These are phyloP conservation scores for Pseudogymnoascus sp. DNA, from an alignment of 2,329 filamentous ascomycete genomes.

Conservation along the genomic window DNA sequence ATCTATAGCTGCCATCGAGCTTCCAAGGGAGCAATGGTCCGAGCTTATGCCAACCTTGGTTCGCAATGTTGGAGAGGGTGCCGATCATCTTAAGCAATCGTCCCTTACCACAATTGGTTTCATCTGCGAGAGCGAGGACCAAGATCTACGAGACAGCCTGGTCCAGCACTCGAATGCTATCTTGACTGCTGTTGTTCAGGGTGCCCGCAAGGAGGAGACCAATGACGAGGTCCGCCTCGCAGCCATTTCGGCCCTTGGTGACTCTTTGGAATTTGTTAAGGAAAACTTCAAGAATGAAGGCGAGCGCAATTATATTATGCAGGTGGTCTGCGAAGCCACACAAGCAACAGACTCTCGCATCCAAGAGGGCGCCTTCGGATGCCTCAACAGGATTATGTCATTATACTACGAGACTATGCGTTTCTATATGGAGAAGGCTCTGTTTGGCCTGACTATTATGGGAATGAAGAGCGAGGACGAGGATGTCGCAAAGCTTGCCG, in stretches of 20 bases:
- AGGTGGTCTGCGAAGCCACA: constrained; percentile 97
- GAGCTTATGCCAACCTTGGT: constrained; percentile 85
- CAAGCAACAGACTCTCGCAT: constrained; percentile 86
- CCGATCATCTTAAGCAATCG: constrained; percentile 83
- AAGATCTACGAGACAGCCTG: constrained; percentile 72
- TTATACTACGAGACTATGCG: constrained; percentile 99
- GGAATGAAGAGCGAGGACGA: constrained; percentile 98
- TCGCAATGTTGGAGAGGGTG: constrained; percentile 82
- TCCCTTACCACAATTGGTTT: constrained; percentile 96
- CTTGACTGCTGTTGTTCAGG: constrained; percentile 93
- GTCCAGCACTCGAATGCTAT: constrained; percentile 92
- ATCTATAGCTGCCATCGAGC: constrained; percentile 87
- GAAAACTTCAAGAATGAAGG: constrained; percentile 99
- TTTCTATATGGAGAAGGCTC: constrained; percentile 99
- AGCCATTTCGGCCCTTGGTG: constrained; percentile 86
- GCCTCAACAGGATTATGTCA: constrained; percentile 96
- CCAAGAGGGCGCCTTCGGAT: constrained; percentile 93
- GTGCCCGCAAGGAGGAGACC: constrained; percentile 89
- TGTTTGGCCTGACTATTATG: constrained; percentile 93
- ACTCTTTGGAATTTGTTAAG: constrained; percentile 93
- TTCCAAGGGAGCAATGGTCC: constrained; percentile 86
- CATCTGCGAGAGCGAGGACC: constrained; percentile 92
- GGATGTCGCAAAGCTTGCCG: constrained; percentile 93
- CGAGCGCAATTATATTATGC: constrained; percentile 99
- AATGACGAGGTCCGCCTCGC: constrained; percentile 86